These are phyloP conservation scores for Cutaneotrichosporon sp. DNA, from an alignment of 1,284 basidiomycete genomes.

Conservation along the genomic window DNA sequence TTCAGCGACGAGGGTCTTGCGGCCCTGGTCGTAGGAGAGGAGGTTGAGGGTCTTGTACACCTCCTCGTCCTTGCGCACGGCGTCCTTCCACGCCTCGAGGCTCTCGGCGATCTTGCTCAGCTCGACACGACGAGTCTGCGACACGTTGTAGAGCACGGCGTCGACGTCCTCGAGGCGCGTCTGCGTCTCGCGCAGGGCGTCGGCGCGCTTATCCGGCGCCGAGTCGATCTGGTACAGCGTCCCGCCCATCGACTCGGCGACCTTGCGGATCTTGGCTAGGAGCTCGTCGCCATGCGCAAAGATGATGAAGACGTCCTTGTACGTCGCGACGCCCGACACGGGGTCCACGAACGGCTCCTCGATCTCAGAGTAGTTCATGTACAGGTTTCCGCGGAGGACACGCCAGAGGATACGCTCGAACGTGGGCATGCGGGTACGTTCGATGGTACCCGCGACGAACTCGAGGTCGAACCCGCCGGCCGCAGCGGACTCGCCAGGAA, in stretches of 20 bases:
- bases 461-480: slow-evolving; percentile 67
- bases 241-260: slow-evolving; percentile 96
- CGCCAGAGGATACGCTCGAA: slow-evolving; percentile 99
- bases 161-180: slow-evolving; percentile 88
- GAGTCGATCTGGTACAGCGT: slow-evolving; percentile 95
- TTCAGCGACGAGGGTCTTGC: slow-evolving; percentile 94
- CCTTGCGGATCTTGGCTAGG: slow-evolving; percentile 94
- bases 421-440: slow-evolving; percentile 82
- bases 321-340: slow-evolving; percentile 68
- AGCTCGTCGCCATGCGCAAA: slow-evolving; percentile 94
- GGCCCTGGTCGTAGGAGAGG: slow-evolving; percentile 86
- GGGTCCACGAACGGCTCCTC: slow-evolving; percentile 87
- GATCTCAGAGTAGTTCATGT: slow-evolving; percentile 99
- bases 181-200: slow-evolving; percentile 82
- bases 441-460: slow-evolving; percentile 96
- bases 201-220: slow-evolving; percentile 83
- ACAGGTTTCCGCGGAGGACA: slow-evolving; percentile 93
- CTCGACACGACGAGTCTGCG: slow-evolving; percentile 76
- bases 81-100: slow-evolving; percentile 85
- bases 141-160: slow-evolving; percentile 83
- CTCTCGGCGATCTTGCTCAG: slow-evolving; percentile 80
- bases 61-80: slow-evolving; percentile 91
- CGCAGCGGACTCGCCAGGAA: slow-evolving; percentile 55
- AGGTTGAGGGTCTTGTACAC: slow-evolving; percentile 92
- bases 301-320: slow-evolving; percentile 99